Evolutionary conservation across 306 rosid genomes (phyloP), one percentile per base, ranked within the genome.

Genomic region (Purshia tridentata): DNA sequence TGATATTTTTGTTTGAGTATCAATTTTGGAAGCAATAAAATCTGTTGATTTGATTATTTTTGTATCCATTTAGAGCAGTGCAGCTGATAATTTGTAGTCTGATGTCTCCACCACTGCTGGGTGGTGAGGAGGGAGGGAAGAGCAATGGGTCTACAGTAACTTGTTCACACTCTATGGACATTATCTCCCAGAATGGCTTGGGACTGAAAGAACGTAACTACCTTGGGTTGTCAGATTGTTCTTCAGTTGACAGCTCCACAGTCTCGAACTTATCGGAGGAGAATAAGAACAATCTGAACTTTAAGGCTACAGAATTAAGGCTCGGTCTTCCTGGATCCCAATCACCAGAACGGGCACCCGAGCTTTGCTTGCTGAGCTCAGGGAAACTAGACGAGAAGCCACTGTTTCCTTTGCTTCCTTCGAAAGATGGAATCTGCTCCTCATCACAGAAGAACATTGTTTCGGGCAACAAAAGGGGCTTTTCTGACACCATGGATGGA

Each of bases 281-380:
- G 84, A 89, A 84, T 79, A 89, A 78, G 68, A 88, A 15, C 75
- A 89, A 86, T 62, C 77, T 94, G 77, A 88, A 91, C 80, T 83
- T 91, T 76, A 88, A 83, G 85, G 97, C 97, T 67, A 91, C 99
- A 0, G 99, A 94, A 75, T 78, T 91, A 86, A 87, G 93, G 83
- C 86, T 94, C 42, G 97, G 97, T 53, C 96, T 94, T 80, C 99
- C 99, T 45, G 96, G 95, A 83, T 94, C 93, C 69, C 93, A 84
- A 50, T 91, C 99, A 4, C 96, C 96, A 0, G 96, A 84, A 63
- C 78, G 94, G 67, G 88, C 85, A 41, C 65, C 72, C 0, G 95
- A 84, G 54, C 76, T 65, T 72, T 86, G 74, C 80, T 66, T 80
- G 76, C 62, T 60, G 18, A 79, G 80, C 81, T 48, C 90, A 4